Evolutionary conservation across 441 rosid genomes (phyloP).

Genomic region (Populus hybrid): DNA sequence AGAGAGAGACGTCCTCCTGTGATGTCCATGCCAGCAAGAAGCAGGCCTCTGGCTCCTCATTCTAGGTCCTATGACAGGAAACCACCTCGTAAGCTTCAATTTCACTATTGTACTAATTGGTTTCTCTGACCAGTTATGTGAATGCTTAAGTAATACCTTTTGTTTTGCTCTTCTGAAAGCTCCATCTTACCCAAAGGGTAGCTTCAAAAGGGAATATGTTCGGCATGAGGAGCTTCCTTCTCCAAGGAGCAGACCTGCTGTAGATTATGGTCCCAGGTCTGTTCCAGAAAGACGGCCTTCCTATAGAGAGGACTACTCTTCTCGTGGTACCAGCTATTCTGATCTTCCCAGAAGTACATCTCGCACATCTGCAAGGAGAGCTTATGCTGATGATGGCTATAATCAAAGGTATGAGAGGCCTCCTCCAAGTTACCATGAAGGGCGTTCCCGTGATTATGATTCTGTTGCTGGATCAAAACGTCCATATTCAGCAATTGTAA

Average conservation of each 20-base stretch:
- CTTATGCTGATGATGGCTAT: conserved; percentile 75
- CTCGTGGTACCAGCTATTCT: conserved; percentile 70
- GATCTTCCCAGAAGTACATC: conserved; percentile 70
- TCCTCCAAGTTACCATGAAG: conserved; percentile 70
- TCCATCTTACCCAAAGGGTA: conserved; percentile 66
- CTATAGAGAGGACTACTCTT: conserved; percentile 73
- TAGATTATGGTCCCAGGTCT: conserved; percentile 72
- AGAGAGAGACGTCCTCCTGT: conserved; percentile 80
- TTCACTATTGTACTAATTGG: conserved; percentile 6
- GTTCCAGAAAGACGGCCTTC: conserved; percentile 71
- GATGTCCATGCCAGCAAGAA: conserved; percentile 63
- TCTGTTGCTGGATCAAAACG: conserved; percentile 86
- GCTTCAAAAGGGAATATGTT: conserved; percentile 78
- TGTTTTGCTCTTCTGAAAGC: conserved; percentile 34
- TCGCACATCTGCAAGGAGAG: conserved; percentile 67
- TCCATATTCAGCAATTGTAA: conserved; percentile 76
- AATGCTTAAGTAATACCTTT: not conserved
- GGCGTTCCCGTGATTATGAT: conserved; percentile 79
- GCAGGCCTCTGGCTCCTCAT: conserved; percentile 61
- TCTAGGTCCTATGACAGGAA: conserved; percentile 84
- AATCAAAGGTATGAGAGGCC: conserved; percentile 84
- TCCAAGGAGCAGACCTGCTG: conserved; percentile 69
- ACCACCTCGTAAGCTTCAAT: conserved; percentile 60
- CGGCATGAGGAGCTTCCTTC: conserved; percentile 80
- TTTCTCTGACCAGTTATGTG: conserved; percentile 5